Percentiles rank a stretch among this genome's conserved stretches.
Evolutionary conservation across 1,284 basidiomycete species (phyloP).

Genomic region (Cryptococcus sp.): DNA sequence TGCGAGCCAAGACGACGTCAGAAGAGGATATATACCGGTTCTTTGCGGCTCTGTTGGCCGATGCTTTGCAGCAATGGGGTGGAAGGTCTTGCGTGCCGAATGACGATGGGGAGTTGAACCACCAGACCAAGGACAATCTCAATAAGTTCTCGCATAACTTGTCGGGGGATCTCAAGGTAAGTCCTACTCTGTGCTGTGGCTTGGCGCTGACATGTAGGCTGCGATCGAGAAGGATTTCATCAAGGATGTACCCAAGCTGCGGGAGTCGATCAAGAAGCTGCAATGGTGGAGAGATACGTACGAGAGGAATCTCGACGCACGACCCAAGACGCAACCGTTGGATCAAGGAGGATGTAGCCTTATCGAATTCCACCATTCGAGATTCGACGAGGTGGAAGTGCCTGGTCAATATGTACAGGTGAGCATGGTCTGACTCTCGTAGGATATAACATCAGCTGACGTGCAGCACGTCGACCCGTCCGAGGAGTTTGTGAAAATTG

Average conservation of each 20-base stretch:
- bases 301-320: constrained; percentile 74
- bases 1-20: constrained; percentile 81
- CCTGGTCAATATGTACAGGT: constrained; percentile 98
- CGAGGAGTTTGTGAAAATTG: constrained; percentile 85
- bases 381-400: constrained; percentile 97
- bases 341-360: constrained; percentile 89
- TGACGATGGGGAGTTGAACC: constrained; percentile 70
- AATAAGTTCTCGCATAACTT: constrained; percentile 66
- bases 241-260: constrained; percentile 68
- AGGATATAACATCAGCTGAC: constrained; percentile 5
- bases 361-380: constrained; percentile 95
- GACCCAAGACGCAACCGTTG: constrained; percentile 79
- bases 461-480: constrained; percentile 86
- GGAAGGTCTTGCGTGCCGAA: constrained; percentile 60
- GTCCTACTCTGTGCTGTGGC: constrained; percentile 30
- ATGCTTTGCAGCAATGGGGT: constrained; percentile 64
- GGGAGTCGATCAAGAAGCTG: constrained; percentile 83
- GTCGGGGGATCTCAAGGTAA: constrained; percentile 60
- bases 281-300: constrained; percentile 93
- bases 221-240: constrained; percentile 93
- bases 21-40: constrained; percentile 96
- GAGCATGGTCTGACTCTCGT: constrained; percentile 16
- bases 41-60: constrained; percentile 73
- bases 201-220: constrained; percentile 42
- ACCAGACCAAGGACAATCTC: constrained; percentile 57